Evolutionary conservation across 1,284 basidiomycete species (phyloP), one percentile per base, ranked within the genome.

Genomic region (Cerrena zonata): DNA sequence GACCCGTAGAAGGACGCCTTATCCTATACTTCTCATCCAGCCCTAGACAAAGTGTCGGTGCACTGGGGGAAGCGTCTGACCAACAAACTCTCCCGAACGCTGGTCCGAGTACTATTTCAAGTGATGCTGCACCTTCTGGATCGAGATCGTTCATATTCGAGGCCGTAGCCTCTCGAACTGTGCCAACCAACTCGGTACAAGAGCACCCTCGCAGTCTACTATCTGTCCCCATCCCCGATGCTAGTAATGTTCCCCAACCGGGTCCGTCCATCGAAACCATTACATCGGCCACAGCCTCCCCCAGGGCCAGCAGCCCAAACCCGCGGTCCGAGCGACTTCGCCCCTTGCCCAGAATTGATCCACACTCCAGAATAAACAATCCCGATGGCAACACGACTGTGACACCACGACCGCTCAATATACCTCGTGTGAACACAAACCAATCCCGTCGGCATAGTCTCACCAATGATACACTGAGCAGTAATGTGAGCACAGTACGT

Each of bases 281-380:
- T 27, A 37, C 55, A 18, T 44, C 23, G 5, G 15, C 27, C 49
- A 15, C 56, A 42, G 19, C 48, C 56, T 5, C 39, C 61, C 15
- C 49, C 60, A 15, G 37, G 60, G n/a, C 48, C 60, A 74, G 79
- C 55, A 81, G 83, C 64, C 84, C 84, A 64, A 82, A 82, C 62
- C 78, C 83, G 2, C 77, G 77, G 51, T 77, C 82, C 51, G 78
- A 80, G 71, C 74, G 89, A 75, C 76, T 84, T 24, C 80, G 84
- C 10, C 82, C 86, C n/a, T 73, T 99, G 25, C 95, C 95, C 51
- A 84, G 96, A 42, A 81, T 86, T 45, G 96, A 98, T 67, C 85
- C 83, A 47, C 81, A 93, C 48, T 89, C 88, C 2, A 77, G 96
- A 45, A 83, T 87, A 18, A 99, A 98, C 72, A 89, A 83, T 65